Evolutionary conservation across 306 rosid species (phyloP).

Genomic region (Fragaria iinumae): DNA sequence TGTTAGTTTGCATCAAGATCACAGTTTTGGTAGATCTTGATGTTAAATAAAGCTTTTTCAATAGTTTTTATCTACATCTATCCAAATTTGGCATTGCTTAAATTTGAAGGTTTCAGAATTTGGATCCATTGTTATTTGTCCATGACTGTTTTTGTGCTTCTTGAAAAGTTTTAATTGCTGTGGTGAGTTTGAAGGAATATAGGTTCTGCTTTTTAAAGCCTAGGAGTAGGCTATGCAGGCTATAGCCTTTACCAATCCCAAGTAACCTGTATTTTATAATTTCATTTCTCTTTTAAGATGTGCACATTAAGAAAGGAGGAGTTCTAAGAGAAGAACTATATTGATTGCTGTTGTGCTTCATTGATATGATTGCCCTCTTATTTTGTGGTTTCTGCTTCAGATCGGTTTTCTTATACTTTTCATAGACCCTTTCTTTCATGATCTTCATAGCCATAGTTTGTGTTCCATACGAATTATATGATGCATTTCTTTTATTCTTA

Average conservation of each 20-base stretch:
- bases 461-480: not conserved
- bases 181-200: conserved; percentile 10
- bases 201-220: conserved; percentile 2
- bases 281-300: not conserved
- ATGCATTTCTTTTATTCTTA: not conserved
- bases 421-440: not conserved
- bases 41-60: conserved; percentile 12
- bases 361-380: not conserved
- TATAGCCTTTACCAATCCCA: conserved; percentile 5
- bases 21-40: conserved; percentile 41
- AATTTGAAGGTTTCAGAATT: not conserved
- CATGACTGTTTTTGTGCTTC: not conserved
- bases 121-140: conserved; percentile 12
- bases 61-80: not conserved
- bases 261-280: not conserved
- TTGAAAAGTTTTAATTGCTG: not conserved
- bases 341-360: not conserved
- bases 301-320: not conserved
- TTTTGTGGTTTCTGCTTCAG: conserved; percentile 7
- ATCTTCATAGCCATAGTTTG: conserved; percentile 3
- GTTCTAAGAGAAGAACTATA: not conserved
- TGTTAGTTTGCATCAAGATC: conserved; percentile 5
- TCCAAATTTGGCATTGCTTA: conserved; percentile 15
- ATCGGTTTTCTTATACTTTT: conserved; percentile 1
- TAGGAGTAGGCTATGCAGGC: not conserved